Percentiles rank a stretch among this genome's conserved stretches.
phyloP scores from a whole-genome alignment of 2,329 filamentous ascomycete species.

The Hawksworthiomyces lignivorus region DNA sequence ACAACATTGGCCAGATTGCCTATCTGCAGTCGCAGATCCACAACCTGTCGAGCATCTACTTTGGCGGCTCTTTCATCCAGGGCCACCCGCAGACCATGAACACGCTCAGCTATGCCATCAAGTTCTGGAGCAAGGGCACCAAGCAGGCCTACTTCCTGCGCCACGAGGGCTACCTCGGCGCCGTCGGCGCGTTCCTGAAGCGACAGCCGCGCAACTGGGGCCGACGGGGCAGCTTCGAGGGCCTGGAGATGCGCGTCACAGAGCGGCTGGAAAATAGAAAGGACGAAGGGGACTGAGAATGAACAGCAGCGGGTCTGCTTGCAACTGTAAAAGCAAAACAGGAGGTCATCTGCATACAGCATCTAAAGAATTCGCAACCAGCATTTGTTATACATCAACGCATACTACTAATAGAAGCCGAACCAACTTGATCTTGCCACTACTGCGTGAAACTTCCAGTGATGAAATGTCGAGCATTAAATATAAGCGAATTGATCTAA shows the following conservation, averaged over 20 bases:
- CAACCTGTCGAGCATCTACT: conserved; percentile 86
- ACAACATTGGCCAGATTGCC: conserved; percentile 97
- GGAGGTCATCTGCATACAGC: too few relatives aligned
- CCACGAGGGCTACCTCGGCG: conserved; percentile 91
- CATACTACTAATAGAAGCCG: too few relatives aligned
- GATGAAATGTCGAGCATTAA: too few relatives aligned
- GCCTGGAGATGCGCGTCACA: conserved; percentile 12
- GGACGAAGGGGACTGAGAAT: too few relatives aligned
- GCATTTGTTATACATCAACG: too few relatives aligned
- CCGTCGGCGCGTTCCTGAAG: conserved; percentile 90
- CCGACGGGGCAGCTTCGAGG: conserved; percentile 64
- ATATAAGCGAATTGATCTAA: too few relatives aligned
- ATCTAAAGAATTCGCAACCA: too few relatives aligned
- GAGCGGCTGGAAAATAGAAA: not conserved
- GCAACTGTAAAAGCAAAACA: not conserved
- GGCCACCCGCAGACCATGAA: conserved; percentile 98
- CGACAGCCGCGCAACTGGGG: conserved; percentile 89
- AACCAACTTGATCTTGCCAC: too few relatives aligned
- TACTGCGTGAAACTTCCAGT: too few relatives aligned
- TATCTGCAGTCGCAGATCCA: conserved; percentile 97
- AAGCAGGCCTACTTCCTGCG: conserved; percentile 95
- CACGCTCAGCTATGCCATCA: conserved; percentile 91
- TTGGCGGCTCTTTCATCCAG: conserved; percentile 92
- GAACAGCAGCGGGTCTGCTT: too few relatives aligned
- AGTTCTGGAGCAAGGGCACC: conserved; percentile 86